Evolutionary conservation across 2,329 filamentous ascomycete species (phyloP), one percentile per base, ranked within the genome.

Genomic region (Cladosporium sp.): DNA sequence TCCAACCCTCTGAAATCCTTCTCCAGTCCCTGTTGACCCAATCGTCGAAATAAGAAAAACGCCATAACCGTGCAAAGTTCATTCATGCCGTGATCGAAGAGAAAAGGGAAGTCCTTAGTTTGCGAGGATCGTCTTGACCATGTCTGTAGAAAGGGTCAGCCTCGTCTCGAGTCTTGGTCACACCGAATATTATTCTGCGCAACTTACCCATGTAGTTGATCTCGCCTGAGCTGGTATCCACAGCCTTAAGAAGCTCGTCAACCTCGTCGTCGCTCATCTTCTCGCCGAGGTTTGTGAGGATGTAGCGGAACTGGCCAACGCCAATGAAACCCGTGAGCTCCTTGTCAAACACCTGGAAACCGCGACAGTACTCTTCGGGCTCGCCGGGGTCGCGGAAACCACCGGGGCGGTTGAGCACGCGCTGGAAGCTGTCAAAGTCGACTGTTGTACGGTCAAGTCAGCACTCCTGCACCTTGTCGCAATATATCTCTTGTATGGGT

Each of bases 181-280:
- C n/a, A n/a, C n/a, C 15, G 13, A 3, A 36, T 50, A 35, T 15
- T 4, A 10, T 22, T 28, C 15, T 45, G 15, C 4, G 17, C 34
- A 22, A 74, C 86, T 63, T 80, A 94, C 91, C 91, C 65, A 89
- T 92, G 76, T 99, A 99, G 80, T 97, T 96, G 76, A 99, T 90
- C 83, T 97, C 92, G 66, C 93, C 92, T 57, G 88, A 93, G 77
- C 88, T 94, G 61, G 92, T 96, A 74, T 99, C 94, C 64, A 97
- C 93, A 0, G 92, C 91, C 86, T 97, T 99, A 75, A 99, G 86
- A 72, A 99, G 83, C 83, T 99, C 94, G 74, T 97, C 93, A 49
- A 99, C 94, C 81, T 99, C 94, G 63, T 97, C 94, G 69, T 99
- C 93, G 61, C 89, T 90, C 91, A 99, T 97, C 83, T 97, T 97